These are phyloP conservation scores for Taphrina betulina DNA, from an alignment of 1,139 yeast species.

Conservation along the genomic window DNA sequence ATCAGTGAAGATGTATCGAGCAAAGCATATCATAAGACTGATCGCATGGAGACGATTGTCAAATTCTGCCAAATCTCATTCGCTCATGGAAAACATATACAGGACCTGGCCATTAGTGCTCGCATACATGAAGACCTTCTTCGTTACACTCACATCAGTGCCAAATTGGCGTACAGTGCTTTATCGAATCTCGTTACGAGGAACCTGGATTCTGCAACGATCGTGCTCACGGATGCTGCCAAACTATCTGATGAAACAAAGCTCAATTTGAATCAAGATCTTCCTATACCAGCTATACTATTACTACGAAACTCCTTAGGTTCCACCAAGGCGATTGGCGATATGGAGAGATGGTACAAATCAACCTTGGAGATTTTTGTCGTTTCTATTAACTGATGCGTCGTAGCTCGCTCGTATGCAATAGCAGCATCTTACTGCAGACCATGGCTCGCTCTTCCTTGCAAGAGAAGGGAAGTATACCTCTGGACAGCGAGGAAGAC, in stretches of 20 bases:
- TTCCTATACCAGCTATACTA: background rate
- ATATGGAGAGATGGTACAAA: background rate
- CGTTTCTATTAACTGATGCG: too few relatives aligned
- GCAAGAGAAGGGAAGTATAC: too few relatives aligned
- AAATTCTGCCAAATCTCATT: constrained; percentile 5
- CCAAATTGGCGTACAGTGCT: constrained; percentile 5
- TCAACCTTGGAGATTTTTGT: too few relatives aligned
- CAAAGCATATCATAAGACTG: too few relatives aligned
- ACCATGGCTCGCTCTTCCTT: too few relatives aligned
- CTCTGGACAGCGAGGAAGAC: background rate
- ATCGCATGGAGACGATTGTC: background rate
- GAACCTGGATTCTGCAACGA: background rate
- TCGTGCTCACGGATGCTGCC: too few relatives aligned
- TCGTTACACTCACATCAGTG: background rate
- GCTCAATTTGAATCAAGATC: too few relatives aligned
- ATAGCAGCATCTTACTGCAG: too few relatives aligned
- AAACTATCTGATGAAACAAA: too few relatives aligned
- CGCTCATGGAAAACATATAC: constrained; percentile 5
- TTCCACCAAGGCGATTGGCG: background rate
- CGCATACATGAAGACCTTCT: background rate
- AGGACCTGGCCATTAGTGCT: background rate
- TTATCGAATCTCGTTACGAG: constrained; percentile 17
- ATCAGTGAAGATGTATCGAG: too few relatives aligned
- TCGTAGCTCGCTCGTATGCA: too few relatives aligned
- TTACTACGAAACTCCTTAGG: constrained; percentile 5